Percentiles rank a stretch among this genome's conserved stretches.
phyloP scores from a whole-genome alignment of 106 monocot genomes.

The Apostasia shenzhenica region DNA sequence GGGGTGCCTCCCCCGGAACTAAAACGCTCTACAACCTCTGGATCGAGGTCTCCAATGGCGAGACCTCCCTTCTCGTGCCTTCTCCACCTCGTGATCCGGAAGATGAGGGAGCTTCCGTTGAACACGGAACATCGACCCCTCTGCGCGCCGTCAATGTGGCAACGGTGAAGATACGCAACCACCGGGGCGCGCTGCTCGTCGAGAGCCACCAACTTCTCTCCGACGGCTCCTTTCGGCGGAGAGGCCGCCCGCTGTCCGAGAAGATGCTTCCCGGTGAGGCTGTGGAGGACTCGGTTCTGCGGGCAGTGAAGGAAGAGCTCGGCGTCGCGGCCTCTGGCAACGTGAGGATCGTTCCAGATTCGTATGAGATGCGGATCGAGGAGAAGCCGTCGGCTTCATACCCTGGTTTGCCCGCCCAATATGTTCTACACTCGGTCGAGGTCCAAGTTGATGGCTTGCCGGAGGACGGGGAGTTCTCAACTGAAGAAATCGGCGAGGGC shows the following conservation, averaged over 20 bases:
- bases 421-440: constrained; percentile 70
- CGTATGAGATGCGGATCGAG: constrained; percentile 40
- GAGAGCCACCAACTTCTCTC: constrained; percentile 84
- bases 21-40: constrained; percentile 81
- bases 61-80: constrained; percentile 38
- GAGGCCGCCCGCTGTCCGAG: constrained; percentile 66
- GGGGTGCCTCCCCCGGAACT: constrained; percentile 70
- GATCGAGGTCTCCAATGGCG: constrained; percentile 64
- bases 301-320: constrained; percentile 73
- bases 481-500: constrained; percentile 68
- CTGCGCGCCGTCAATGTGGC: constrained; percentile 72
- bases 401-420: constrained; percentile 68
- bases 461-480: constrained; percentile 82
- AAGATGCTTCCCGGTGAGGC: constrained; percentile 92
- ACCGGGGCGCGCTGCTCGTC: constrained; percentile 37
- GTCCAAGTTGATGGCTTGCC: constrained; percentile 60
- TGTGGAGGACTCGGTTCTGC: constrained; percentile 45
- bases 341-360: constrained; percentile 36
- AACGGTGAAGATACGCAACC: constrained; percentile 44
- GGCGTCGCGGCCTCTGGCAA: constrained; percentile 12
- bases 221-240: constrained; percentile 53
- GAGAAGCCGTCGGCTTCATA: constrained; percentile 64
- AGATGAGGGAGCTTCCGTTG: neutral
- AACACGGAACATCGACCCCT: neutral
- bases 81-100: neutral